Conservation (phyloP, 2,329 filamentous ascomycete genomes). For the Sporothrix dimorphospora region DNA sequence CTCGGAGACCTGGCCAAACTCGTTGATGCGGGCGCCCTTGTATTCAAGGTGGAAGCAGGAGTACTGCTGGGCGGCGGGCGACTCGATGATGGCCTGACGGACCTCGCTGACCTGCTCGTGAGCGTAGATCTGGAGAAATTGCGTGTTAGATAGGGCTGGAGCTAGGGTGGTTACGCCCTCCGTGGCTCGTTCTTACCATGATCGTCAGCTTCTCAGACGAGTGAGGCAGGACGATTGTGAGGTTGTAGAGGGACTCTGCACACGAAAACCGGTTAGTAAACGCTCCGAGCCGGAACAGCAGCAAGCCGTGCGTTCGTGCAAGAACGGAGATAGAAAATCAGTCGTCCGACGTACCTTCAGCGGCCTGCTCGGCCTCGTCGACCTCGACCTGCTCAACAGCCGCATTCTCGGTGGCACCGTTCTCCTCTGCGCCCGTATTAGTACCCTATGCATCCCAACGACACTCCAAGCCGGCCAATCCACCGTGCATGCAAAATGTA, state of each 20-base stretch:
- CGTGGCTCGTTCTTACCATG: constrained; percentile 61
- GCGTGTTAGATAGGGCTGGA: constrained; percentile 2
- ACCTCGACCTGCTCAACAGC: constrained; percentile 32
- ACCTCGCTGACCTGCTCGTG: constrained; percentile 98
- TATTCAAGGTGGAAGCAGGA: constrained; percentile 98
- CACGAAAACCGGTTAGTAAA: not conserved
- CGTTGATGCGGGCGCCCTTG: constrained; percentile 86
- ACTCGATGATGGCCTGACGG: constrained; percentile 92
- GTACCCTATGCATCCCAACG: not conserved
- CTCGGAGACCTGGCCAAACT: constrained; percentile 90
- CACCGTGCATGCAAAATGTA: not conserved
- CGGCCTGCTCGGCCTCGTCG: constrained; percentile 37
- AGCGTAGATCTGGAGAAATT: constrained; percentile 69
- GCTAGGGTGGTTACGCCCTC: not conserved
- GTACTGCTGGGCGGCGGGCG: constrained; percentile 91
- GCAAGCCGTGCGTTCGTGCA: not conserved
- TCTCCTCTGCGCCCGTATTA: constrained; percentile 27
- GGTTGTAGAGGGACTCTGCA: constrained; percentile 55
- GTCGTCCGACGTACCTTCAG: constrained; percentile 41
- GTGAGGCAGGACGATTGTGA: constrained; percentile 82
- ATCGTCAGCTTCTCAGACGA: constrained; percentile 79
- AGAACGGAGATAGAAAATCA: not conserved
- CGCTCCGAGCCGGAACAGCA: not conserved
- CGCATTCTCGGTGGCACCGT: constrained; percentile 30
- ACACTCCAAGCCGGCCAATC: not conserved